Conservation (phyloP, 1,284 basidiomycete genomes). For the Leccinum pachyderme region DNA sequence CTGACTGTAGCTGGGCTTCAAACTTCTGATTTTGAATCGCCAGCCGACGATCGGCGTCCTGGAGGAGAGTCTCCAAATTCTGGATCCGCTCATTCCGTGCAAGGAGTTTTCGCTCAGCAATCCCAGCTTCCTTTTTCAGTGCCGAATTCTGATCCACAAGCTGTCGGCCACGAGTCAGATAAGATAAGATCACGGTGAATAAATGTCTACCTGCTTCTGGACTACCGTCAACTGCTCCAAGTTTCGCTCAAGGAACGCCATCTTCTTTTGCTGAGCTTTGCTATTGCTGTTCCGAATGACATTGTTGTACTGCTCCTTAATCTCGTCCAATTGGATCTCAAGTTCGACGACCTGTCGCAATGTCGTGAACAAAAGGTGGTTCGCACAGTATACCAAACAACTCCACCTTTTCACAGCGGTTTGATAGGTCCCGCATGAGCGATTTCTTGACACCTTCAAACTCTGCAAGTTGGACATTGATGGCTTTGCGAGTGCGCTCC, state of each 20-base stretch:
- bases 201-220: constrained; percentile 82
- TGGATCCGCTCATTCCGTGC: constrained; percentile 97
- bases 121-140: constrained; percentile 96
- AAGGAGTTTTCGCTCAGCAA: constrained; percentile 94
- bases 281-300: constrained; percentile 97
- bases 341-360: constrained; percentile 88
- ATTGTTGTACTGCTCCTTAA: constrained; percentile 99
- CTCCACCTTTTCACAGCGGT: constrained; percentile 96
- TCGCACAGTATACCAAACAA: constrained; percentile 4
- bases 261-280: constrained; percentile 98
- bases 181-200: not conserved
- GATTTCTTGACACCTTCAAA: constrained; percentile 99
- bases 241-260: constrained; percentile 97
- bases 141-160: constrained; percentile 98
- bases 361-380: constrained; percentile 6
- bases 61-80: constrained; percentile 88
- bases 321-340: constrained; percentile 98
- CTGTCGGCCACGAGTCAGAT: constrained; percentile 40
- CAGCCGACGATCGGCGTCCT: constrained; percentile 91
- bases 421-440: constrained; percentile 97
- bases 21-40: constrained; percentile 94
- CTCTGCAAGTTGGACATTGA: constrained; percentile 95
- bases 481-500: constrained; percentile 94
- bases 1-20: constrained; percentile 87
- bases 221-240: constrained; percentile 94